Evolutionary conservation across 768 basidiomycete species (phyloP).

Genomic region (Tricholoma sp.): DNA sequence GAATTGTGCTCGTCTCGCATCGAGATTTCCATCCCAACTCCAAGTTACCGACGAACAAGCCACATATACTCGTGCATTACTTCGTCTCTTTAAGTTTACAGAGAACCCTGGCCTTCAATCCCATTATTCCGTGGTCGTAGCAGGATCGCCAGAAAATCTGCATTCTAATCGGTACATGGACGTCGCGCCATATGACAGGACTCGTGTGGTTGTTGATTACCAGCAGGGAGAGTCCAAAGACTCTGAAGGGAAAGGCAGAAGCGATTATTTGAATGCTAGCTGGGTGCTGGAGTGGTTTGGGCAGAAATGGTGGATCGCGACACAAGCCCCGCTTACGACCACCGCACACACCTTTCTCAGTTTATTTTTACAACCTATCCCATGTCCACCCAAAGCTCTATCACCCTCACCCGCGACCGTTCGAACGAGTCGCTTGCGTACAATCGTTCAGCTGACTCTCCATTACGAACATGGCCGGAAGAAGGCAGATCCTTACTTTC

Average conservation of each 20-base stretch:
- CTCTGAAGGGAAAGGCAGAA: conserved; percentile 12
- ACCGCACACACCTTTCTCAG: conserved; percentile 78
- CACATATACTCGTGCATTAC: neutral
- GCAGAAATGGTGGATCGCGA: conserved; percentile 78
- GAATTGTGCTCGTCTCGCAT: conserved; percentile 8
- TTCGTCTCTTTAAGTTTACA: neutral
- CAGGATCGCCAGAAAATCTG: conserved; percentile 37
- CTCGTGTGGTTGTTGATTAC: conserved; percentile 43
- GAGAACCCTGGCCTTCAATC: conserved; percentile 6
- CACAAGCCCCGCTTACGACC: conserved; percentile 71
- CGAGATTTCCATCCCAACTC: neutral
- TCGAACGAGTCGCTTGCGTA: conserved; percentile 48
- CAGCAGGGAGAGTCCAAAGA: conserved; percentile 13
- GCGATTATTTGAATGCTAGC: conserved; percentile 76
- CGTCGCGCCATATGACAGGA: conserved; percentile 79
- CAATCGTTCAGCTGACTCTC: conserved; percentile 79
- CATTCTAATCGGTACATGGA: conserved; percentile 66
- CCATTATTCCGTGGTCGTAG: conserved; percentile 57
- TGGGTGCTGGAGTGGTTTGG: conserved; percentile 79
- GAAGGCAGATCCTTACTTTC: conserved; percentile 81
- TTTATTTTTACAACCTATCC: conserved; percentile 48
- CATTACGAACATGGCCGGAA: conserved; percentile 62
- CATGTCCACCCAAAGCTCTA: conserved; percentile 26
- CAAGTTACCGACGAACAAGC: neutral
- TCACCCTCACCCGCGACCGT: conserved; percentile 5